phyloP scores from a whole-genome alignment of 2,329 filamentous ascomycete species.

The Penicillium sp. region DNA sequence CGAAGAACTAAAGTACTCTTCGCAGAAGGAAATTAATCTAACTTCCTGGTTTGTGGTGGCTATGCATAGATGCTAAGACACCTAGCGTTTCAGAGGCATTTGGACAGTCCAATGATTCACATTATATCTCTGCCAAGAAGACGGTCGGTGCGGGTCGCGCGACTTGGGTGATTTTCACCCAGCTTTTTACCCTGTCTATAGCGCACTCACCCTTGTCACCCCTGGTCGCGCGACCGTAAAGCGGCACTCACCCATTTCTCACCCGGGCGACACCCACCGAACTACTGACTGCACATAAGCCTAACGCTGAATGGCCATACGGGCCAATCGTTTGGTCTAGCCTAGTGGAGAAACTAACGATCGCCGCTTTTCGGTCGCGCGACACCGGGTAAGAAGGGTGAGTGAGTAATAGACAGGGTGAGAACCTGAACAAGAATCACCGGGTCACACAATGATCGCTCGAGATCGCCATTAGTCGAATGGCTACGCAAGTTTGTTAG shows the following conservation, averaged over 20 bases:
- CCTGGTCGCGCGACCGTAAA: too few species aligned
- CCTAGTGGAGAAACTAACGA: neutral
- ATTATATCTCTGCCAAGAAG: neutral
- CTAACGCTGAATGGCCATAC: neutral
- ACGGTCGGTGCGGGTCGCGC: neutral
- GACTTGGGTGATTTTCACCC: neutral
- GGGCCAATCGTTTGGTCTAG: neutral
- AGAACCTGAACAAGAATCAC: conserved; percentile 2
- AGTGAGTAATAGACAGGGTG: neutral
- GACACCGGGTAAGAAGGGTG: neutral
- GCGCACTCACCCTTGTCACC: neutral
- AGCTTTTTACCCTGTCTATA: neutral
- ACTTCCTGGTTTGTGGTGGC: neutral
- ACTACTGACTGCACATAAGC: neutral
- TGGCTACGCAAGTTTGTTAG: neutral
- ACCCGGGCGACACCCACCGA: neutral
- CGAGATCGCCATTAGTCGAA: neutral
- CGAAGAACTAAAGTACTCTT: neutral
- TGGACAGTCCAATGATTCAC: neutral
- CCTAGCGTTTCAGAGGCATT: neutral
- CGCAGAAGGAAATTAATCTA: neutral
- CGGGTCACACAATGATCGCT: neutral
- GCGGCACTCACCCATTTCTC: too few species aligned
- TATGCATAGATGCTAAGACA: neutral
- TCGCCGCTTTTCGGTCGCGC: neutral